phyloP scores from a whole-genome alignment of 169 alveolate genomes.

The Perkinsus olseni region DNA sequence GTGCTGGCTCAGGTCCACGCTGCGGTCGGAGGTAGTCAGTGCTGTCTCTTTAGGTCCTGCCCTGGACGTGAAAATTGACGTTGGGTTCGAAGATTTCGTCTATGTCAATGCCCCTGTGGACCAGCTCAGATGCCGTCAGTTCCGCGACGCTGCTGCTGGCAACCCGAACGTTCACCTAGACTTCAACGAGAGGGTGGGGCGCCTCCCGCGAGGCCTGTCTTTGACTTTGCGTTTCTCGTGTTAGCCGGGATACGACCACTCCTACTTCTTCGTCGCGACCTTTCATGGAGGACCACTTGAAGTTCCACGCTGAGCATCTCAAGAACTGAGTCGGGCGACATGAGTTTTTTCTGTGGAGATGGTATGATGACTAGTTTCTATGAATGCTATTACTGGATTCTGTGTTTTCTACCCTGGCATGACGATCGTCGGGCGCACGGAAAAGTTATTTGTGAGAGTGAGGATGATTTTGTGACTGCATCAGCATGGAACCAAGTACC shows the following conservation, averaged over 20 bases:
- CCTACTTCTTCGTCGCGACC: constrained; percentile 51
- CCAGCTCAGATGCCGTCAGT: background rate
- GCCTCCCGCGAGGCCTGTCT: constrained; percentile 15
- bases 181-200: constrained; percentile 27
- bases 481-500: no score
- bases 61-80: constrained; percentile 18
- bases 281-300: constrained; percentile 47
- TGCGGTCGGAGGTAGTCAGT: background rate
- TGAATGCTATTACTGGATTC: no score
- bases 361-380: no score
- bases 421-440: no score
- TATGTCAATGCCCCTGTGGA: constrained; percentile 13
- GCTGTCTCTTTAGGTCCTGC: background rate
- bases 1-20: background rate
- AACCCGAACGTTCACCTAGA: constrained; percentile 28
- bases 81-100: constrained; percentile 48
- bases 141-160: constrained; percentile 5
- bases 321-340: background rate
- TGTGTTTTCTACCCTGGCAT: no score
- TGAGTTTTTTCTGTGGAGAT: no score
- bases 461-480: no score
- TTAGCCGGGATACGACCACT: constrained; percentile 48
- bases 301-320: constrained; percentile 44
- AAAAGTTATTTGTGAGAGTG: no score
- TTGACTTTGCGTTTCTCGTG: background rate